These are phyloP conservation scores for Cylindrodendrum hubeiense DNA, from an alignment of 2,329 filamentous ascomycete genomes.

Conservation along the genomic window DNA sequence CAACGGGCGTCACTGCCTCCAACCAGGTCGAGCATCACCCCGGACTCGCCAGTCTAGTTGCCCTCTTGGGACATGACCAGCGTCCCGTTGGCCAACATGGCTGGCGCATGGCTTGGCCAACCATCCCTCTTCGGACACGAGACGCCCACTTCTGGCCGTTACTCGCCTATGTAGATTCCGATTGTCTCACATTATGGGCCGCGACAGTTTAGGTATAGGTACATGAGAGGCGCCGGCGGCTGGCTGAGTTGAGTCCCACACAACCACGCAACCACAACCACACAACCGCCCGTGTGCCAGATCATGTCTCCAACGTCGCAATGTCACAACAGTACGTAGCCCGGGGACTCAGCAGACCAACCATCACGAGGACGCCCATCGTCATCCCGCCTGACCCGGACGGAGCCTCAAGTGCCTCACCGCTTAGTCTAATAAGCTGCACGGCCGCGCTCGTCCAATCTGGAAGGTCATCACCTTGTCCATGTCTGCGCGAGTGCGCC, in stretches of 20 bases:
- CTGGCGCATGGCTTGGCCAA: constrained; percentile 16
- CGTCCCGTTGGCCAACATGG: constrained; percentile 14
- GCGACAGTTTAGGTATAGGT: constrained; percentile 9
- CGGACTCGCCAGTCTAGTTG: constrained; percentile 5
- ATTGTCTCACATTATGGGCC: constrained; percentile 9
- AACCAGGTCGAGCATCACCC: not conserved
- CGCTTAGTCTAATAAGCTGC: constrained; percentile 29
- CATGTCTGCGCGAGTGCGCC: not conserved
- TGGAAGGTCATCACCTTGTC: constrained; percentile 1
- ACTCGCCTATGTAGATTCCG: not conserved
- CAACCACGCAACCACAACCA: too few species aligned
- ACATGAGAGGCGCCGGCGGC: constrained; percentile 11
- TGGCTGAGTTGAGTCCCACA: constrained; percentile 23
- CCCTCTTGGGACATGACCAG: constrained; percentile 4
- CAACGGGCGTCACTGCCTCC: not conserved
- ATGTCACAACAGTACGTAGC: constrained; percentile 4
- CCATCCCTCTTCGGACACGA: constrained; percentile 18
- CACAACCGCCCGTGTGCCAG: constrained; percentile 7
- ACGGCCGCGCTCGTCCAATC: constrained; percentile 9
- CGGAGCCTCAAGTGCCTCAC: constrained; percentile 26
- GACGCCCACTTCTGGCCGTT: not conserved
- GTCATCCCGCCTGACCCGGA: constrained; percentile 26
- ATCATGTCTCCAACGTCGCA: not conserved
- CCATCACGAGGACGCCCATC: constrained; percentile 20
- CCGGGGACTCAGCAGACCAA: not conserved